A percentile compares a stretch with the other conserved stretches of the same genome.
Evolutionary conservation across 495 filamentous ascomycete species (phyloP).

Genomic region (Endocarpon pusillum): DNA sequence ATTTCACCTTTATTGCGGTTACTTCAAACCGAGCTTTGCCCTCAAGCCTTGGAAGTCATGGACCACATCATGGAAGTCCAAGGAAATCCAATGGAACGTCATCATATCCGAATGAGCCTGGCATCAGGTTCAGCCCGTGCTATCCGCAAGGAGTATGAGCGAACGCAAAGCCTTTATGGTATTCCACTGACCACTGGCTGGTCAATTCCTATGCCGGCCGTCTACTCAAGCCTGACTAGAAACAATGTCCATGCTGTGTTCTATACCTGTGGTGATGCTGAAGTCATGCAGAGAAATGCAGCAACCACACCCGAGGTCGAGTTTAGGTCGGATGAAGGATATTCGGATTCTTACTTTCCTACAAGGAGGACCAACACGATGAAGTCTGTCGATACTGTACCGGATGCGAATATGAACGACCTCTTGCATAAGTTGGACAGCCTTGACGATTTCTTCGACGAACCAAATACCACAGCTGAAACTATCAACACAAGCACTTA

Average conservation of each 20-base stretch:
- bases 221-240: constrained; percentile 66
- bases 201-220: constrained; percentile 87
- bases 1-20: constrained; percentile 85
- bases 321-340: constrained; percentile 84
- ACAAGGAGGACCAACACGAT: constrained; percentile 67
- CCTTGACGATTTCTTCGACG: constrained; percentile 89
- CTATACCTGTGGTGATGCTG: constrained; percentile 62
- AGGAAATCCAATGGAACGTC: constrained; percentile 78
- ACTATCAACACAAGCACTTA: constrained; percentile 40
- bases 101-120: constrained; percentile 96
- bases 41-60: constrained; percentile 75
- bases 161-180: constrained; percentile 83
- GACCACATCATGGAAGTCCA: constrained; percentile 92
- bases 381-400: constrained; percentile 72
- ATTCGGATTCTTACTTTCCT: constrained; percentile 60
- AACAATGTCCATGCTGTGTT: constrained; percentile 93
- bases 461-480: constrained; percentile 26
- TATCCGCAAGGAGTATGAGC: constrained; percentile 84
- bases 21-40: constrained; percentile 82
- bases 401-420: constrained; percentile 59
- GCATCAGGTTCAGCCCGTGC: constrained; percentile 59
- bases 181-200: constrained; percentile 92
- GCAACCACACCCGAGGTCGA: constrained; percentile 69
- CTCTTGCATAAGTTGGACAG: constrained; percentile 82
- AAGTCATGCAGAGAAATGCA: constrained; percentile 37